These are phyloP conservation scores for Saccharomycopsis babjevae DNA, from an alignment of 805 yeast genomes.

Conservation along the genomic window DNA sequence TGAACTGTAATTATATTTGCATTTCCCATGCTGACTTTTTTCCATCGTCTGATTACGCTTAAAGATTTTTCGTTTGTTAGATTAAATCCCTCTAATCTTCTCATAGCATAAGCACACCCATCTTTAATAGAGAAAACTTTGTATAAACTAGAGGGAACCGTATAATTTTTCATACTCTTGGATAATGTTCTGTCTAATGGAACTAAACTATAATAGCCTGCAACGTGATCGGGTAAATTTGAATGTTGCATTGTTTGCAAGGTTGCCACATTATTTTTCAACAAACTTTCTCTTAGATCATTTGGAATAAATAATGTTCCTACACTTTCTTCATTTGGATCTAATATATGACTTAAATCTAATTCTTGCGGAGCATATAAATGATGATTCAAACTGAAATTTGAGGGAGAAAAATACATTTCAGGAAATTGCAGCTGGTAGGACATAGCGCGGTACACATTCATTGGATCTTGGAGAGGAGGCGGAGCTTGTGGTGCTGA, in stretches of 20 bases:
- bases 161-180: slow-evolving; percentile 29
- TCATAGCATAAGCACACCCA: slow-evolving; percentile 67
- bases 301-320: slow-evolving; percentile 63
- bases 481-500: neutral
- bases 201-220: slow-evolving; percentile 72
- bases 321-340: slow-evolving; percentile 62
- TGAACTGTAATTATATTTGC: slow-evolving; percentile 57
- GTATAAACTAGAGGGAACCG: slow-evolving; percentile 52
- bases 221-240: slow-evolving; percentile 65
- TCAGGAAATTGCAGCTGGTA: slow-evolving; percentile 22
- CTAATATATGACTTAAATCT: slow-evolving; percentile 49
- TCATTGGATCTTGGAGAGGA: neutral
- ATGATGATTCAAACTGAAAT: slow-evolving; percentile 53
- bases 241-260: slow-evolving; percentile 54
- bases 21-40: slow-evolving; percentile 29
- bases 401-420: slow-evolving; percentile 12
- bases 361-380: slow-evolving; percentile 86
- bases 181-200: slow-evolving; percentile 54
- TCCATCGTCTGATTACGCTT: slow-evolving; percentile 59
- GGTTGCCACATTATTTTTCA: slow-evolving; percentile 70
- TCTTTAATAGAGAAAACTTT: slow-evolving; percentile 73
- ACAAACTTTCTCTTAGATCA: slow-evolving; percentile 59
- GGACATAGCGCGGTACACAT: slow-evolving; percentile 9
- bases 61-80: slow-evolving; percentile 50
- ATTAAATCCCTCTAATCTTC: slow-evolving; percentile 58